phyloP scores from a whole-genome alignment of 106 monocot genomes.

The Dendrobium nobile region DNA sequence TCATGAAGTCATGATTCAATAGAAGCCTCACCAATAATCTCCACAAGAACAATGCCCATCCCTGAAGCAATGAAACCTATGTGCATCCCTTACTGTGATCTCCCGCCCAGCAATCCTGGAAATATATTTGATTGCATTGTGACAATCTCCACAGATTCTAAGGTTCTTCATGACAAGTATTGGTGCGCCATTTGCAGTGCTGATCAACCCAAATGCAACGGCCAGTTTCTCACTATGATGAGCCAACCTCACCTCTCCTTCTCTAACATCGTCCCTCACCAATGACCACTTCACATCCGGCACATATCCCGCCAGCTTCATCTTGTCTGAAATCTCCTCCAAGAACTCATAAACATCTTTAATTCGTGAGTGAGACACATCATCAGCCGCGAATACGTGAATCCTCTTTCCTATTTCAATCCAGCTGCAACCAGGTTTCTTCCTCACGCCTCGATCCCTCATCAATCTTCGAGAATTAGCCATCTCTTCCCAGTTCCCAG shows the following conservation, averaged over 20 bases:
- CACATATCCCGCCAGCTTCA: constrained; percentile 12
- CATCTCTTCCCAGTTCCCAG: constrained; percentile 42
- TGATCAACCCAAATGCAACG: constrained; percentile 59
- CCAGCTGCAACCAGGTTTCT: constrained; percentile 60
- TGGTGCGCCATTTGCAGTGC: constrained; percentile 32
- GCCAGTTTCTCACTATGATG: constrained; percentile 76
- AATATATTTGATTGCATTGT: constrained; percentile 57
- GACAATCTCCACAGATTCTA: constrained; percentile 76
- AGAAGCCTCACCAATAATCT: constrained; percentile 64
- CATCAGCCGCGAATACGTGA: constrained; percentile 63
- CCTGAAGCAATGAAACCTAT: constrained; percentile 71
- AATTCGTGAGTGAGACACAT: constrained; percentile 21
- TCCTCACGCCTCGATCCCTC: constrained; percentile 41
- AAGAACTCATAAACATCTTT: constrained; percentile 9
- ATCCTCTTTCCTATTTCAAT: constrained; percentile 46
- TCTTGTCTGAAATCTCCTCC: constrained; percentile 3
- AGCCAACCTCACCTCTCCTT: constrained; percentile 11
- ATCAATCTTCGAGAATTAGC: constrained; percentile 36
- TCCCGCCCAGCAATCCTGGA: constrained; percentile 39
- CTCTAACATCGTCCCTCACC: constrained; percentile 10
- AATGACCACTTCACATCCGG: constrained; percentile 15
- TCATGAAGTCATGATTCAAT: too few relatives aligned
- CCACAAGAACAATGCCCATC: constrained; percentile 71
- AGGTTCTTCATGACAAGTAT: constrained; percentile 84
- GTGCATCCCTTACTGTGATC: constrained; percentile 70